These are phyloP conservation scores for Termitomyces bulborhizus DNA, from an alignment of 768 basidiomycete species.

Conservation along the genomic window DNA sequence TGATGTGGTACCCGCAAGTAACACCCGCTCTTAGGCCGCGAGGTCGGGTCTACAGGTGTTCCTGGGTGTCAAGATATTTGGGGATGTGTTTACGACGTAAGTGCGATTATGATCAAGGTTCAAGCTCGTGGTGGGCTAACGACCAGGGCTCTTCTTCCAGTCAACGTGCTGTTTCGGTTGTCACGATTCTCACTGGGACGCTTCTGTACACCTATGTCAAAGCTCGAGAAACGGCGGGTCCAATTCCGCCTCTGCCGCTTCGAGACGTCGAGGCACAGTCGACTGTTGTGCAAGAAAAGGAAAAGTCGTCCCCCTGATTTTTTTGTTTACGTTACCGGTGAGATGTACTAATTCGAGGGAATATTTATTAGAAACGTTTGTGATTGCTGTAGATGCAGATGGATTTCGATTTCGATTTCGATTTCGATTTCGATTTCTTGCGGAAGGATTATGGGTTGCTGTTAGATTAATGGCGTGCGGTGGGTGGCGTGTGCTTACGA, in stretches of 20 bases:
- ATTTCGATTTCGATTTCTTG: no score
- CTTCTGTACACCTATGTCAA: constrained; percentile 64
- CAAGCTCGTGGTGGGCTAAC: neutral
- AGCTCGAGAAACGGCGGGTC: constrained; percentile 35
- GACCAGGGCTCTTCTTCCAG: constrained; percentile 20
- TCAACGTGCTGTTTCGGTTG: constrained; percentile 54
- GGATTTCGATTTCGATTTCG: no score
- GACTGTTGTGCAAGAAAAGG: constrained; percentile 13
- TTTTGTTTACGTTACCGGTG: no score
- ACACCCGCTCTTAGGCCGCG: constrained; percentile 68
- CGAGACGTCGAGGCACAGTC: constrained; percentile 14
- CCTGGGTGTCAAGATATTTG: constrained; percentile 61
- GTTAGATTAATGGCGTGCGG: no score
- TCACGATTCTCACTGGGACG: constrained; percentile 59
- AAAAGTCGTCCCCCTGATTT: constrained; percentile 6
- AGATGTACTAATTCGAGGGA: neutral
- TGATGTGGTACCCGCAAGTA: no score
- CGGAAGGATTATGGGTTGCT: no score
- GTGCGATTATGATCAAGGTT: constrained; percentile 14
- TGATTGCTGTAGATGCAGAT: neutral
- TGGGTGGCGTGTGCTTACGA: no score
- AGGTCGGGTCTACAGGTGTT: constrained; percentile 73
- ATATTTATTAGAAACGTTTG: constrained; percentile 1
- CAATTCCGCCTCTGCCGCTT: constrained; percentile 8
- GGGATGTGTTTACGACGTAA: constrained; percentile 60